Conservation (phyloP, 768 basidiomycete genomes). For the Boletus pseudo-olivaceus region DNA sequence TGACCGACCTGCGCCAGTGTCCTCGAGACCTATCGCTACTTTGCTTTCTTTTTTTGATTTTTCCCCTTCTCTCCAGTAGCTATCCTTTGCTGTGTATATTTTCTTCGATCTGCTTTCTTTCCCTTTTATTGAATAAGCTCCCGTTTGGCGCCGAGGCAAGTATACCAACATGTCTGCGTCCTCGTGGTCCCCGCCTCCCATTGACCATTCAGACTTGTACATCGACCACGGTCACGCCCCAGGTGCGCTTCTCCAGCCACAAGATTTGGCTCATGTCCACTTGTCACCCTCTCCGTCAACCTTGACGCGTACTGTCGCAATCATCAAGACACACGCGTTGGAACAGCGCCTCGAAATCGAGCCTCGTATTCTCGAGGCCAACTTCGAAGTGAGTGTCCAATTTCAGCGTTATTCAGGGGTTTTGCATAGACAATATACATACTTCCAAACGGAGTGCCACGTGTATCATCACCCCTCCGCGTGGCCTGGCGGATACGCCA, state of each 20-base stretch:
- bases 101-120: conserved; percentile 3
- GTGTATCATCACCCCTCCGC: background rate
- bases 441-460: conserved; percentile 1
- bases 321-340: conserved; percentile 80
- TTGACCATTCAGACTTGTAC: conserved; percentile 17
- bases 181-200: conserved; percentile 12
- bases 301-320: conserved; percentile 68
- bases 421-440: background rate
- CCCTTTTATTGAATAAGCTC: background rate
- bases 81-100: conserved; percentile 21
- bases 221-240: conserved; percentile 6
- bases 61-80: conserved; percentile 7
- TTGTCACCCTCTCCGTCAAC: conserved; percentile 10
- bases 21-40: conserved; percentile 2
- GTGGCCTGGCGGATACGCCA: conserved; percentile 14
- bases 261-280: conserved; percentile 2
- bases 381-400: conserved; percentile 63
- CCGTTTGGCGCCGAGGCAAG: conserved; percentile 4
- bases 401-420: conserved; percentile 7
- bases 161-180: conserved; percentile 20
- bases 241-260: background rate
- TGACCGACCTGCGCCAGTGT: conserved; percentile 2
- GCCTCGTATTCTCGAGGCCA: conserved; percentile 70
- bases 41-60: conserved; percentile 18
- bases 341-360: conserved; percentile 77